Evolutionary conservation across 345 rosid genomes (phyloP), one percentile per base, ranked within the genome.

Genomic region (Dipteronia dyeriana): DNA sequence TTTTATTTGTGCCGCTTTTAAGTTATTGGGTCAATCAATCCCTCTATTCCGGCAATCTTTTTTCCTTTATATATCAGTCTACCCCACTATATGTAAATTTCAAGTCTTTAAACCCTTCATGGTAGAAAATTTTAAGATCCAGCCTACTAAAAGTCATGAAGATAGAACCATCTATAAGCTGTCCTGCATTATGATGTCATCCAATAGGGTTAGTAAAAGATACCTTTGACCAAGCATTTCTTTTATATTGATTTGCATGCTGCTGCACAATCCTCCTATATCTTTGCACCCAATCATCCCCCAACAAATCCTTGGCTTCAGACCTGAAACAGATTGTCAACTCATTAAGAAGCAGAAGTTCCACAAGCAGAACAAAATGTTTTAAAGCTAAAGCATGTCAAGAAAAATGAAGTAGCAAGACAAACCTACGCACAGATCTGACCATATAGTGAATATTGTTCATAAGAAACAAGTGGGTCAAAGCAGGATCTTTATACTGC

Each of bases 221-320:
- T 53, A 93, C 99, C 97, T 96, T 96, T 74, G 90, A 79, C 99
- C 98, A 96, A 20, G 92, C 98, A 85, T 70, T 86, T 86, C 99
- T 89, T 88, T 91, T 96, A 86, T 96, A 96, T 81, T 90, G 97
- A 80, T 96, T 96, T 78, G 99, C 99, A 81, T 96, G 97, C 86
- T 94, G 99, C 76, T 96, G 99, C 59, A 96, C 99, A 51, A 90
- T 90, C 84, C 99, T 95, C 84, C 99, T 85, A 81, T 96, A 97
- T 80, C 91, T 87, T 82, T 96, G 99, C 47, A 96, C 98, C 99
- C 99, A 96, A 80, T 96, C 99, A 82, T 96, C 99, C 56, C 99
- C 99, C 59, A 96, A 86, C 85, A 96, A 87, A 82, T 96, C 98
- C 85, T 96, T 96, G 74, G 98, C 99, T 90, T 96, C 99, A 71